Conservation (phyloP, 192 early-diverging fungal genomes). For the Backusella psychrophila region DNA sequence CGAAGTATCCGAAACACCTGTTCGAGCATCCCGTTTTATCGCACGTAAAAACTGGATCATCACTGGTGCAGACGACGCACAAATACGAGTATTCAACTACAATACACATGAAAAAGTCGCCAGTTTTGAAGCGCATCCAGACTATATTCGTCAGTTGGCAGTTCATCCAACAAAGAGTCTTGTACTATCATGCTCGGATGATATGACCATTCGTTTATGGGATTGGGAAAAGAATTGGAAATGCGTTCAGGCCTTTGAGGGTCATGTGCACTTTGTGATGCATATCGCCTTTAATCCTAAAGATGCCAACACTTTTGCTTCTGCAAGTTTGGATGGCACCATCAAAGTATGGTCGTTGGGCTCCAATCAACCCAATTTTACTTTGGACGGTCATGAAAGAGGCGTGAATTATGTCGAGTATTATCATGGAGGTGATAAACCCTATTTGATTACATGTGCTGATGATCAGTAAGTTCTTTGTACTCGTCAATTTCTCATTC, state of each 20-base stretch:
- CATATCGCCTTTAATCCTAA: conserved; percentile 96
- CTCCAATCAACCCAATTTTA: conserved; percentile 90
- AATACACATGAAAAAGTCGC: conserved; percentile 98
- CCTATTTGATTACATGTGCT: conserved; percentile 92
- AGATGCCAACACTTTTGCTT: conserved; percentile 98
- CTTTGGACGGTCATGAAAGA: conserved; percentile 94
- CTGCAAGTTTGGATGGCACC: conserved; percentile 92
- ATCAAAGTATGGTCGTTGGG: conserved; percentile 98
- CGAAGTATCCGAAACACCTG: conserved; percentile 92
- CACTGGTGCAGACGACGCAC: conserved; percentile 96
- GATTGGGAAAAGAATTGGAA: conserved; percentile 99
- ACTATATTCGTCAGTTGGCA: conserved; percentile 94
- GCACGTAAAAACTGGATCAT: conserved; percentile 96
- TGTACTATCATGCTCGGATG: conserved; percentile 92
- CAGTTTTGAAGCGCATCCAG: conserved; percentile 92
- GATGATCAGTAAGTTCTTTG: conserved; percentile 69
- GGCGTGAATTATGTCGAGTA: conserved; percentile 99
- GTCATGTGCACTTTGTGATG: conserved; percentile 98
- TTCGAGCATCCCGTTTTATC: conserved; percentile 96
- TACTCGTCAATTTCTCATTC: background rate
- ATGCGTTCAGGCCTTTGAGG: conserved; percentile 92
- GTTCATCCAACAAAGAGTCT: conserved; percentile 94
- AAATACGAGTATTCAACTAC: conserved; percentile 98
- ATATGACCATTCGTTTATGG: conserved; percentile 97
- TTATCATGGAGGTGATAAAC: conserved; percentile 97